Conservation (phyloP, 768 basidiomycete species). For the Antrodiella citrinella region DNA sequence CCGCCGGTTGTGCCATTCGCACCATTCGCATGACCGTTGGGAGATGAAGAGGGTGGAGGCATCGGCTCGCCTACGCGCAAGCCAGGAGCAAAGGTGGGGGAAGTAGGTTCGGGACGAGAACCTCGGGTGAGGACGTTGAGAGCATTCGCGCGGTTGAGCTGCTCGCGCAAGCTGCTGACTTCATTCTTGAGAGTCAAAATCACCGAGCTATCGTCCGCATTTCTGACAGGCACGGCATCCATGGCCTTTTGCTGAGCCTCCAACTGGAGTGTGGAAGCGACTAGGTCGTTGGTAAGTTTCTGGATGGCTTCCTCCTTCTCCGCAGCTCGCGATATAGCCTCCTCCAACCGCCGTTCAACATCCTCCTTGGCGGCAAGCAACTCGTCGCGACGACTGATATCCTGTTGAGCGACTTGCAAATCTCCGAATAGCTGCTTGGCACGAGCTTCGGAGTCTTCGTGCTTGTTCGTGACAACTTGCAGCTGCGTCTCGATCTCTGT, state of each 20-base stretch:
- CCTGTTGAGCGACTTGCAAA: conserved; percentile 62
- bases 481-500: conserved; percentile 78
- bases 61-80: conserved; percentile 46
- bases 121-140: conserved; percentile 79
- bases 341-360: conserved; percentile 74
- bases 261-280: conserved; percentile 63
- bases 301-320: conserved; percentile 85
- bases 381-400: conserved; percentile 64
- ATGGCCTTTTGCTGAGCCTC: conserved; percentile 69
- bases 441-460: conserved; percentile 78
- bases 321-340: conserved; percentile 57
- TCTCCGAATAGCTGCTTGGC: conserved; percentile 66
- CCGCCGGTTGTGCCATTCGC: conserved; percentile 25
- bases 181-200: conserved; percentile 88
- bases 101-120: conserved; percentile 60
- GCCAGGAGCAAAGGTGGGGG: conserved; percentile 80
- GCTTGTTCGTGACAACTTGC: conserved; percentile 73
- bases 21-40: too few species aligned
- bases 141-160: conserved; percentile 92
- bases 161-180: conserved; percentile 87
- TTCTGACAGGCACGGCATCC: conserved; percentile 55
- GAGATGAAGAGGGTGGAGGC: conserved; percentile 30
- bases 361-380: conserved; percentile 69
- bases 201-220: conserved; percentile 77
- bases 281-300: conserved; percentile 71